phyloP scores from a whole-genome alignment of 305 asterid genomes.

The Fraxinus sp. region DNA sequence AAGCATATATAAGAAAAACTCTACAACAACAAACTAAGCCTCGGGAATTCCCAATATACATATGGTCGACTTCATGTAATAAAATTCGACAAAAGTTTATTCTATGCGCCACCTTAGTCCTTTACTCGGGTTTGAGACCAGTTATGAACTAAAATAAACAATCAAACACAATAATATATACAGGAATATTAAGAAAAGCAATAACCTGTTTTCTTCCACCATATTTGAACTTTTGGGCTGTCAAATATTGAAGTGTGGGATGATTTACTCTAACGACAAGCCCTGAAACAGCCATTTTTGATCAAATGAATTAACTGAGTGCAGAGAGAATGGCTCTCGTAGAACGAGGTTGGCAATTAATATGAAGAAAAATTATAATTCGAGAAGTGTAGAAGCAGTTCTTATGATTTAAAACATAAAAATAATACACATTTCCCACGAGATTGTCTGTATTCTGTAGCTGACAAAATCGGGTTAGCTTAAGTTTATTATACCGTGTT shows the following conservation, averaged over 20 bases:
- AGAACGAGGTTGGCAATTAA: background rate
- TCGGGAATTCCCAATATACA: background rate
- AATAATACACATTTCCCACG: slow-evolving; percentile 1
- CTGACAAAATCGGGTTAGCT: background rate
- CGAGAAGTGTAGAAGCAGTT: background rate
- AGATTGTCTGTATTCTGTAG: background rate
- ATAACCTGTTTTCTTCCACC: slow-evolving; percentile 27
- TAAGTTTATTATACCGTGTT: background rate
- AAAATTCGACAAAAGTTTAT: background rate
- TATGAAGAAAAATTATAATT: background rate
- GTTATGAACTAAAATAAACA: background rate
- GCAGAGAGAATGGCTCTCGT: background rate
- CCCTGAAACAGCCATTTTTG: slow-evolving; percentile 33
- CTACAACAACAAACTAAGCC: background rate
- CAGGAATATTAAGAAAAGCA: background rate
- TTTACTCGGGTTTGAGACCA: background rate
- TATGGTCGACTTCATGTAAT: background rate
- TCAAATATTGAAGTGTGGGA: slow-evolving; percentile 13
- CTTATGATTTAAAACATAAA: background rate
- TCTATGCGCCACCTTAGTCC: background rate
- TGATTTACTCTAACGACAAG: slow-evolving; percentile 25
- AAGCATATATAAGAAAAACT: background rate
- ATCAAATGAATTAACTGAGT: background rate
- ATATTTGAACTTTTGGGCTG: slow-evolving; percentile 18
- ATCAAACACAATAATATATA: background rate